These are phyloP conservation scores for Macrophomina tecta DNA, from an alignment of 2,329 filamentous ascomycete genomes.

Conservation along the genomic window DNA sequence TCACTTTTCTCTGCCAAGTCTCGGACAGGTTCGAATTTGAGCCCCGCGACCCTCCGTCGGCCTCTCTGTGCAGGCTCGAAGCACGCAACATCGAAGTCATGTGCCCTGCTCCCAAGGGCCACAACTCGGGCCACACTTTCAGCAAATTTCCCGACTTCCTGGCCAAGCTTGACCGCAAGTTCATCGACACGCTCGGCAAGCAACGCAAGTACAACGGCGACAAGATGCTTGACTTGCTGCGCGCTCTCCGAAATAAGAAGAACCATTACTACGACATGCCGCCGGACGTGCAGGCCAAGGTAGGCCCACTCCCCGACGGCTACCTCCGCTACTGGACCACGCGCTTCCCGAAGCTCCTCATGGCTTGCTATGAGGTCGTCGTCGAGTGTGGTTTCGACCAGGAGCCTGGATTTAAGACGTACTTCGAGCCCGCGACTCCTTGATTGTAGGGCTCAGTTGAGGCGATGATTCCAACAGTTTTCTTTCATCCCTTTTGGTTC, in stretches of 20 bases:
- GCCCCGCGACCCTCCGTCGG: slow-evolving; percentile 78
- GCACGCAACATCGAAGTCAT: slow-evolving; percentile 53
- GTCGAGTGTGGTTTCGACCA: slow-evolving; percentile 68
- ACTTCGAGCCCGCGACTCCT: slow-evolving; percentile 56
- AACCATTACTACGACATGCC: slow-evolving; percentile 98
- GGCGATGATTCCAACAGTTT: too few relatives aligned
- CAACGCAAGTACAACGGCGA: slow-evolving; percentile 92
- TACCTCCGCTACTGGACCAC: slow-evolving; percentile 85
- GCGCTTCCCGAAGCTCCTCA: slow-evolving; percentile 77
- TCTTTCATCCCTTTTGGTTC: too few relatives aligned
- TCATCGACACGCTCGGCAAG: slow-evolving; percentile 88
- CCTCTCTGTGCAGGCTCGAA: slow-evolving; percentile 66
- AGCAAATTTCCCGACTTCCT: slow-evolving; percentile 76
- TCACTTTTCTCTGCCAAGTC: slow-evolving; percentile 93
- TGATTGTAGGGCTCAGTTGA: not conserved
- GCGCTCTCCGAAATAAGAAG: slow-evolving; percentile 92
- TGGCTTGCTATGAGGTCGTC: slow-evolving; percentile 79
- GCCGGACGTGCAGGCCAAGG: slow-evolving; percentile 73
- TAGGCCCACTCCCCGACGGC: slow-evolving; percentile 77
- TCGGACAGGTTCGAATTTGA: slow-evolving; percentile 97
- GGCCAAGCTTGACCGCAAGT: slow-evolving; percentile 74
- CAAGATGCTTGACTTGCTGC: slow-evolving; percentile 81
- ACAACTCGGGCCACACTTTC: slow-evolving; percentile 54
- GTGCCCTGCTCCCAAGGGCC: slow-evolving; percentile 12
- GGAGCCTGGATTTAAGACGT: slow-evolving; percentile 72